Base-by-base conservation (phyloP, 2,329 filamentous ascomycete species). In the Nigrospora oryzae region DNA sequence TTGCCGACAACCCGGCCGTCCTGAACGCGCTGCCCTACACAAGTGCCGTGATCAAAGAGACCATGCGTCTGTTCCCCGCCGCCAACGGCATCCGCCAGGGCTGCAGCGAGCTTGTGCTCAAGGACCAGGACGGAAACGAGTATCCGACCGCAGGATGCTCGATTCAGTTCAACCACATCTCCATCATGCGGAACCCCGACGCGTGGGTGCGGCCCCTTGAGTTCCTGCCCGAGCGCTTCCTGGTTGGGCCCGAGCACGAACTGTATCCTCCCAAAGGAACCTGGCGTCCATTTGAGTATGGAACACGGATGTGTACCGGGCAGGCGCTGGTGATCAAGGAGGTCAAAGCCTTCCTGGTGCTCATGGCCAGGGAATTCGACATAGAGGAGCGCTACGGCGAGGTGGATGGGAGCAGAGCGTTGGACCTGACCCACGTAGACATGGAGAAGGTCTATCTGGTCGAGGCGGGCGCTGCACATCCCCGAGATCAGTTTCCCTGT, bases 41-140 rank as follows among this genome's bases (percentile, higher is more conserved):
- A 5, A 36, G 14, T 5, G 34, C 34, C 34, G 16, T 49, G 14
- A 46, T 51, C 40, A 50, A 50, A 34, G 49, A 51, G 15, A 45
- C 49, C 2, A n/a, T 50, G n/a, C 46, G 46, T 15, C 23, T 50
- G 5, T 46, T 40, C 37, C 11, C 47, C 3, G 68, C 75, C 1
- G 74, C 71, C 0, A 67, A 63, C 41, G 67, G 67, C 3, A 64
- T 70, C 34, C 66, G 74, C 28, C 49, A 47, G 13, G 67, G 65
- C 16, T n/a, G 36, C 5, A 34, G 42, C 16, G 49, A 37, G 2
- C 32, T 32, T 8, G 40, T 35, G 12, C 14, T 50, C 11, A 42
- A 34, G 3, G 49, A 49, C 19, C 36, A 40, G 2, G n/a, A 39
- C 13, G 49, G 47, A 1, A 40, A 43, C 12, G 19, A 33, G 31